Percentiles rank a stretch among this genome's conserved stretches.
These are phyloP conservation scores for Diplotaxis tenuifolia DNA, from an alignment of 345 rosid genomes.

Conservation along the genomic window DNA sequence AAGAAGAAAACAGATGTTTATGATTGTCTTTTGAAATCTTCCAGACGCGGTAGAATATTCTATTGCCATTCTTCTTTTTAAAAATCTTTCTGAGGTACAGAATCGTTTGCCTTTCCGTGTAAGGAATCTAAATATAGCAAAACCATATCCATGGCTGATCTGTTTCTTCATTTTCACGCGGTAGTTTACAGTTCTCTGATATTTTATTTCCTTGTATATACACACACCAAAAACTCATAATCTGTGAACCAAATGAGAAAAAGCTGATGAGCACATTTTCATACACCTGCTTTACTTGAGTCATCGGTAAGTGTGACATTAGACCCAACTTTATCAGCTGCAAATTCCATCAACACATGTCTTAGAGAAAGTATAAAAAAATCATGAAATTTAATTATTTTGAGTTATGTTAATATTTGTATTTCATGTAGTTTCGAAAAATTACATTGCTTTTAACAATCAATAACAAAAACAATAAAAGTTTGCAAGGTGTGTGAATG, in stretches of 20 bases:
- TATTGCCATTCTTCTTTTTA: conserved; percentile 5
- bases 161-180: conserved; percentile 27
- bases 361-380: too few species aligned
- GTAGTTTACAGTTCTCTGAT: background rate
- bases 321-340: background rate
- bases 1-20: background rate
- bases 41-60: conserved; percentile 32
- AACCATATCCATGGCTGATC: conserved; percentile 28
- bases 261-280: background rate
- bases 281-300: background rate
- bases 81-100: conserved; percentile 23
- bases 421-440: too few species aligned
- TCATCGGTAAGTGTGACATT: background rate
- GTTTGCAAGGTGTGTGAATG: too few species aligned
- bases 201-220: conserved; percentile 9
- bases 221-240: background rate
- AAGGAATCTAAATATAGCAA: conserved; percentile 25
- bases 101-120: conserved; percentile 24
- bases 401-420: too few species aligned
- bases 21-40: conserved; percentile 19
- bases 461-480: too few species aligned
- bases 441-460: too few species aligned
- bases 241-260: background rate
- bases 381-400: too few species aligned
- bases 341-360: too few species aligned